Conservation (phyloP, 106 monocot species). For the Dendrobium catenatum region DNA sequence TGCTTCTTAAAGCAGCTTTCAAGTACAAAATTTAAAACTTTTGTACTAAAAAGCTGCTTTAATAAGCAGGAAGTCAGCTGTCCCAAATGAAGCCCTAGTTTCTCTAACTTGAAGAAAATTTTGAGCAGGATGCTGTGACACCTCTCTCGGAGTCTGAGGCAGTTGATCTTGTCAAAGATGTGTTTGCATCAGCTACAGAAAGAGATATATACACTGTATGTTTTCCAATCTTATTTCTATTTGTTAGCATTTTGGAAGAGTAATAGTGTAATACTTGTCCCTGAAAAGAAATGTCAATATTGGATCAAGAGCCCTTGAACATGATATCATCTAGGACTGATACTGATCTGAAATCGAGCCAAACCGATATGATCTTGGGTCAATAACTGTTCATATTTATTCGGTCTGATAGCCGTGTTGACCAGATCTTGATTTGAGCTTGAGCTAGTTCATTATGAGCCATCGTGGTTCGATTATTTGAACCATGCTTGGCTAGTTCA, state of each 20-base stretch:
- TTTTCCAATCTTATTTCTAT: not conserved
- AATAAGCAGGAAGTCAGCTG: no score
- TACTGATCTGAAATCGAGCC: not conserved
- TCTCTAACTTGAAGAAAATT: not conserved
- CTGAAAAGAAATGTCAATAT: not conserved
- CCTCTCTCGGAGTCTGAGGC: slow-evolving; percentile 81
- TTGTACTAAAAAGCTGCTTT: no score
- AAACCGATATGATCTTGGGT: not conserved
- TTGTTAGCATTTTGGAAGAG: not conserved
- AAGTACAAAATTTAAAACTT: no score
- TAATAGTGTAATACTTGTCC: not conserved
- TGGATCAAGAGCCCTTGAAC: not conserved
- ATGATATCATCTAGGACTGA: not conserved
- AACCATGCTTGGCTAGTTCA: no score
- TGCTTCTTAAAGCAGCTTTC: no score
- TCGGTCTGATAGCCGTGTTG: no score
- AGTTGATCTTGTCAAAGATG: slow-evolving; percentile 93
- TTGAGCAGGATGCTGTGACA: slow-evolving; percentile 84
- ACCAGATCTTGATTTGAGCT: no score
- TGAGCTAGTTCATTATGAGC: no score
- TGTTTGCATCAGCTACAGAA: slow-evolving; percentile 96
- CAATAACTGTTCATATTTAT: not conserved
- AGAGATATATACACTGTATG: slow-evolving; percentile 96
- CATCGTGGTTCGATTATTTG: no score
- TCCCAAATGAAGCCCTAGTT: not conserved